Evolutionary conservation across 2,329 filamentous ascomycete genomes (phyloP), one percentile per base, ranked within the genome.

Genomic region (Hypoxylon sp.): DNA sequence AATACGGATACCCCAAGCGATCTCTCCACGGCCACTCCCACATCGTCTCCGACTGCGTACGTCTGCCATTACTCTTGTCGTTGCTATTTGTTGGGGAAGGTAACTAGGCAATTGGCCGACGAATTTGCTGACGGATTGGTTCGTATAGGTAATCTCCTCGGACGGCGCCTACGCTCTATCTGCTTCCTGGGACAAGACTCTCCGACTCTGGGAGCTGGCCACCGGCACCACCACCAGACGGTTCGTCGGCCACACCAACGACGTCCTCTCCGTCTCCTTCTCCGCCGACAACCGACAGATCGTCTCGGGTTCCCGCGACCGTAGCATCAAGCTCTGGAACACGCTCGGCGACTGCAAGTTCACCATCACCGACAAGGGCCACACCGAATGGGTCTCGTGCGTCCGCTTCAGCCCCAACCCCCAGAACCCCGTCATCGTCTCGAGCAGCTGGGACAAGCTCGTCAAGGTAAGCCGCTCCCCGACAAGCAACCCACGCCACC

Each of bases 241-340:
- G 76, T 98, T 99, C 79, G 93, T 97, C 80, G 95, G 95, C 81
- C 95, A 98, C 90, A 97, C 87, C 86, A 97, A 96, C 87, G 95
- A 98, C 77, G 94, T 99, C 74, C 92, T 98, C 78, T 98, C 94
- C 79, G 95, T 99, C 79, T 97, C 93, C 72, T 99, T 99, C 91
- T 98, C 95, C 74, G 95, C 95, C 88, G 95, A 99, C 87, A 98
- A 98, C 91, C 91, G 95, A 78, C 95, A 98, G 87, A 98, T 99
- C 81, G 95, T 98, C 75, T 98, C 95, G 70, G 95, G 93, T 71
- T 98, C 95, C 68, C 93, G 95, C 80, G 95, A 99, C 86, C 90
- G 92, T 79, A 92, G 91, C 77, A 98, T 99, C 88, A 99, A 98
- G 91, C 89, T 99, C 75, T 99, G 95, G 95, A 99, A 99, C 88